A percentile compares a stretch with the other conserved stretches of the same genome.
phyloP scores from a whole-genome alignment of 2,329 filamentous ascomycete genomes.

The Colletotrichum scovillei region DNA sequence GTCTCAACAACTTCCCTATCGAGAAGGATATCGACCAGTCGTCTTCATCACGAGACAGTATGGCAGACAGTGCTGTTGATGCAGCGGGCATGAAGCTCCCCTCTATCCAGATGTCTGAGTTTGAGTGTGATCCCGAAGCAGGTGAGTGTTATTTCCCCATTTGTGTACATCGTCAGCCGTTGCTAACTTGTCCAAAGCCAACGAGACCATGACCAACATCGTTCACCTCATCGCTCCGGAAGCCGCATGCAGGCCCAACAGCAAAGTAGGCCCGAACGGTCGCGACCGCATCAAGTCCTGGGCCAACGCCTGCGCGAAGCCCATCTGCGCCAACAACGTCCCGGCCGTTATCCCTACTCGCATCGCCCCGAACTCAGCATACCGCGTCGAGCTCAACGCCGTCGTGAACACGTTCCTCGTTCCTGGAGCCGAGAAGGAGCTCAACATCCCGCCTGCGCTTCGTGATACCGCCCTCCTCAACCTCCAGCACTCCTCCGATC shows the following conservation, averaged over 20 bases:
- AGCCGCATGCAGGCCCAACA: conserved; percentile 40
- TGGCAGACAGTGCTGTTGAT: conserved; percentile 4
- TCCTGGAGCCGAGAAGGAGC: conserved; percentile 55
- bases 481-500: conserved; percentile 50
- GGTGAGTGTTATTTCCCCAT: conserved; percentile 40
- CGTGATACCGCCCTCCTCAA: conserved; percentile 51
- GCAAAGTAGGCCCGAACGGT: conserved; percentile 29
- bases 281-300: conserved; percentile 40
- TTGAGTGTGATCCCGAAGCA: conserved; percentile 45
- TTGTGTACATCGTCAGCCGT: rapidly evolving
- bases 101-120: conserved; percentile 32
- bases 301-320: conserved; percentile 32
- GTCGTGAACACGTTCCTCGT: conserved; percentile 54
- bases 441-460: conserved; percentile 58
- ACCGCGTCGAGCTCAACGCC: conserved; percentile 49
- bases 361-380: conserved; percentile 30
- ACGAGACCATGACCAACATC: conserved; percentile 48
- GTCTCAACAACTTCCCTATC: conserved; percentile 22
- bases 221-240: conserved; percentile 46
- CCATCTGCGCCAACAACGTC: conserved; percentile 22
- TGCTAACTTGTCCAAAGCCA: conserved; percentile 36
- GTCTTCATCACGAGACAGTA: conserved; percentile 11
- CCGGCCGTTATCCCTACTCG: conserved; percentile 27
- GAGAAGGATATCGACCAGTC: conserved; percentile 27
- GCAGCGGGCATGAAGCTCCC: conserved; percentile 26